Evolutionary conservation across 2,329 filamentous ascomycete species (phyloP), one percentile per base, ranked within the genome.

Genomic region (Neofusicoccum kwambonambiense): DNA sequence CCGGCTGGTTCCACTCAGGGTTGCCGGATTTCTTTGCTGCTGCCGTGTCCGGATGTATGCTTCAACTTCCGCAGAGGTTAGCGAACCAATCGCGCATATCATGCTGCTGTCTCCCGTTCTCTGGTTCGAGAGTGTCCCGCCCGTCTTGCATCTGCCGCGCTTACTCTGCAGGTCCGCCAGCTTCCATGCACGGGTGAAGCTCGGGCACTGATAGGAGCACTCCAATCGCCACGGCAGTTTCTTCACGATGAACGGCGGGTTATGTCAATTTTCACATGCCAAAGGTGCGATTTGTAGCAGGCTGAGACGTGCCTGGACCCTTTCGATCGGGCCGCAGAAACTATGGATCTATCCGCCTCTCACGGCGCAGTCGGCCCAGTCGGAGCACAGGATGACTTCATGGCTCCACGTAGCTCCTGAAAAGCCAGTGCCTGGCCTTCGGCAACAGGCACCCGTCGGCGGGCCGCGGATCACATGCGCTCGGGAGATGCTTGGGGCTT

Each of bases 291-390:
- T 4, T 22, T 4, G 42, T 45, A 35, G 19, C 51, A 41, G 51
- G 15, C 15, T 54, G 51, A 41, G 52, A 56, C 12, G 52, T 56
- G 37, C 52, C 52, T 56, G 52, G 37, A 56, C 52, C 37, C 12
- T 42, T n/a, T 8, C 37, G 19, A 34, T 42, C 52, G 52, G 37
- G 52, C 52, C 52, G 52, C 52, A 22, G 37, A 41, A 31, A 56
- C 37, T 42, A 56, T 56, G 52, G 52, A 56, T 56, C 52, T 56
- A 56, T 41, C 52, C 52, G 52, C 52, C 37, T 42, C 51, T 31
- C 15, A 56, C 17, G 19, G 52, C 37, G 8, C 54, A 58, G 54
- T 58, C 54, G 54, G 34, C 19, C 27, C 27, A 31, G 27, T 31
- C 27, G 27, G 2, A 2, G 6, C 19, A 15, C 41, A 9, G 19